Evolutionary conservation across 306 rosid species (phyloP).

Genomic region (Inga leiocalycina): DNA sequence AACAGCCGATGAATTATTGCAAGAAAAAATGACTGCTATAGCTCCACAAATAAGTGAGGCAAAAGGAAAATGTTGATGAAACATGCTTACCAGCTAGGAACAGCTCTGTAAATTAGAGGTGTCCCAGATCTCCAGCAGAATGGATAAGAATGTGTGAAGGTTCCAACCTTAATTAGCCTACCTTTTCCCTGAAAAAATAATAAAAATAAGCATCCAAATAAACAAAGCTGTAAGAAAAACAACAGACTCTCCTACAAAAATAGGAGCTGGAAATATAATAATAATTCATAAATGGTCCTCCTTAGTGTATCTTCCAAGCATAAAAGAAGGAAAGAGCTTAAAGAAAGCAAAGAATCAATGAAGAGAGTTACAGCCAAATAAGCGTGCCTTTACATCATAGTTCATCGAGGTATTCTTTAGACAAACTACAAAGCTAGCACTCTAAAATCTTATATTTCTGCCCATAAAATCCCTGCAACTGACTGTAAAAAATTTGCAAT

Average conservation of each 20-base stretch:
- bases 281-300: background rate
- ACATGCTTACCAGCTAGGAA: constrained; percentile 88
- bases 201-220: constrained; percentile 8
- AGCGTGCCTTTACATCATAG: background rate
- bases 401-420: background rate
- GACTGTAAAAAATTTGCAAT: background rate
- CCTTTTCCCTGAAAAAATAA: constrained; percentile 72
- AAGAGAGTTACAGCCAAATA: background rate
- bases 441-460: background rate
- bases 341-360: background rate
- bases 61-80: constrained; percentile 22
- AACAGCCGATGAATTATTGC: constrained; percentile 8
- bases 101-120: constrained; percentile 95
- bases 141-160: constrained; percentile 87
- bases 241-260: background rate
- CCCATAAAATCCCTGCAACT: background rate
- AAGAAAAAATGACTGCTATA: background rate
- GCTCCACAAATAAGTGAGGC: background rate
- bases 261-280: background rate
- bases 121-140: constrained; percentile 92
- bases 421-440: background rate
- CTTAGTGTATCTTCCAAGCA: background rate
- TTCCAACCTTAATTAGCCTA: constrained; percentile 79
- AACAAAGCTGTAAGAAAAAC: constrained; percentile 3
- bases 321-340: background rate